These are phyloP conservation scores for Gracilaria gracilis DNA, from an alignment of 23 red algal genomes.

Conservation along the genomic window DNA sequence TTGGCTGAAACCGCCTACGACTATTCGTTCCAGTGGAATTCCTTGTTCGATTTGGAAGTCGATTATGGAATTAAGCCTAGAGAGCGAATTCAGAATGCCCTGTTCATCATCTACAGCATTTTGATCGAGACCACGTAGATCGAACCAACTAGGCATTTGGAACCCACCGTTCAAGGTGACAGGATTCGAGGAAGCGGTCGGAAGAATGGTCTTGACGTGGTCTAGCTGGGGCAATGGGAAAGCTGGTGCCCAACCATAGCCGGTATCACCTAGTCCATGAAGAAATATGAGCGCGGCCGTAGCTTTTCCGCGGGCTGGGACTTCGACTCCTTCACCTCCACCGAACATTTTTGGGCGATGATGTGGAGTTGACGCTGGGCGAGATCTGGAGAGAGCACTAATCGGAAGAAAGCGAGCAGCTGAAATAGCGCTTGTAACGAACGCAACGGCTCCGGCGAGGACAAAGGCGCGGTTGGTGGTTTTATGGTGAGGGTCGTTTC, in stretches of 20 bases:
- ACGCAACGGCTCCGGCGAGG: neutral
- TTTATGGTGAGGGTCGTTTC: neutral
- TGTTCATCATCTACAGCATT: slow-evolving; percentile 61
- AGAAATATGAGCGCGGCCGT: slow-evolving; percentile 77
- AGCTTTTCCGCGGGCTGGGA: slow-evolving; percentile 28
- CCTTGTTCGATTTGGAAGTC: slow-evolving; percentile 71
- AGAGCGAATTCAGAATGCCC: slow-evolving; percentile 66
- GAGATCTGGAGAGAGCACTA: neutral
- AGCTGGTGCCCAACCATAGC: slow-evolving; percentile 76
- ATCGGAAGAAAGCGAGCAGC: neutral
- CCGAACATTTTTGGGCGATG: slow-evolving; percentile 18
- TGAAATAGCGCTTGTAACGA: neutral
- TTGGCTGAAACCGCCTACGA: slow-evolving; percentile 94
- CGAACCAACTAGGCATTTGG: slow-evolving; percentile 82
- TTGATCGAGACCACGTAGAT: slow-evolving; percentile 73
- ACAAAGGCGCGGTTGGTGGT: neutral
- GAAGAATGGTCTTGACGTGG: slow-evolving; percentile 73
- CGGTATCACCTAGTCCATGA: slow-evolving; percentile 92
- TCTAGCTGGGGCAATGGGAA: slow-evolving; percentile 58
- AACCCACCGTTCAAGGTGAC: slow-evolving; percentile 81
- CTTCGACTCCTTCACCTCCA: slow-evolving; percentile 59
- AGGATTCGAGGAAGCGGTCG: slow-evolving; percentile 60
- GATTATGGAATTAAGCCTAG: slow-evolving; percentile 70
- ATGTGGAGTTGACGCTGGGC: neutral
- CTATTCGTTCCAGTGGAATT: slow-evolving; percentile 76